Evolutionary conservation across 2,329 filamentous ascomycete species (phyloP).

Genomic region (Exophiala lecanii-corni): DNA sequence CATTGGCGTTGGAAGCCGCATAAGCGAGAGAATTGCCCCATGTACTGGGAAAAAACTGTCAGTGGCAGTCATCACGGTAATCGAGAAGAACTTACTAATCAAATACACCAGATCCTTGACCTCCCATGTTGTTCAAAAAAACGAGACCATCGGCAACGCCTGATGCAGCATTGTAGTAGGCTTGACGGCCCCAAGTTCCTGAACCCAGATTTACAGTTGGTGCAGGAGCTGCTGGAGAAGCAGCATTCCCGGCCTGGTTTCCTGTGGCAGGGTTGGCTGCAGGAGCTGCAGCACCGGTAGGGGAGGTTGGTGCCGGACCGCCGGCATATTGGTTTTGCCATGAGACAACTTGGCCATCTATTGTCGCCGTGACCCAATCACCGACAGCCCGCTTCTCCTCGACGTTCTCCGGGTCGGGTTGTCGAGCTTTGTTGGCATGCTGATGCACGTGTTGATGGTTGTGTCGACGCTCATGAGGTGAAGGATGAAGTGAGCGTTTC

Average conservation of each 20-base stretch:
- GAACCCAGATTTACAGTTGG: conserved; percentile 15
- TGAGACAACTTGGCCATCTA: conserved; percentile 53
- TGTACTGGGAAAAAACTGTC: conserved; percentile 27
- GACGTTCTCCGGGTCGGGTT: conserved; percentile 8
- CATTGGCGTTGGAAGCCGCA: conserved; percentile 44
- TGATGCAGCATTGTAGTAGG: conserved; percentile 44
- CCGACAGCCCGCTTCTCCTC: conserved; percentile 44
- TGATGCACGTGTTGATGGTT: conserved; percentile 51
- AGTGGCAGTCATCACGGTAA: conserved; percentile 1
- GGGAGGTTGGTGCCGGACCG: conserved; percentile 6
- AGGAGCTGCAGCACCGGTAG: conserved; percentile 5
- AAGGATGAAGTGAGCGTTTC: conserved; percentile 37
- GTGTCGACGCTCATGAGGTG: conserved; percentile 33
- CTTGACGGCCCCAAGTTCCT: conserved; percentile 40
- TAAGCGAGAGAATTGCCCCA: conserved; percentile 58
- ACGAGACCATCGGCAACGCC: conserved; percentile 49
- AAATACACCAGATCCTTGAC: conserved; percentile 51
- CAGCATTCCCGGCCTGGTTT: neutral
- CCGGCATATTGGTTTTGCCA: conserved; percentile 54
- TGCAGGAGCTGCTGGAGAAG: conserved; percentile 3
- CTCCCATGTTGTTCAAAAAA: conserved; percentile 57
- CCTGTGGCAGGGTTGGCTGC: too few species aligned
- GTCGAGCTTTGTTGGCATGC: conserved; percentile 35
- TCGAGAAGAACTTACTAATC: conserved; percentile 38
- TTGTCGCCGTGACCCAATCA: conserved; percentile 53